A percentile compares a stretch with the other conserved stretches of the same genome.
Evolutionary conservation across 257 asterid genomes (phyloP).

Genomic region (Ajuga chamaepitys): DNA sequence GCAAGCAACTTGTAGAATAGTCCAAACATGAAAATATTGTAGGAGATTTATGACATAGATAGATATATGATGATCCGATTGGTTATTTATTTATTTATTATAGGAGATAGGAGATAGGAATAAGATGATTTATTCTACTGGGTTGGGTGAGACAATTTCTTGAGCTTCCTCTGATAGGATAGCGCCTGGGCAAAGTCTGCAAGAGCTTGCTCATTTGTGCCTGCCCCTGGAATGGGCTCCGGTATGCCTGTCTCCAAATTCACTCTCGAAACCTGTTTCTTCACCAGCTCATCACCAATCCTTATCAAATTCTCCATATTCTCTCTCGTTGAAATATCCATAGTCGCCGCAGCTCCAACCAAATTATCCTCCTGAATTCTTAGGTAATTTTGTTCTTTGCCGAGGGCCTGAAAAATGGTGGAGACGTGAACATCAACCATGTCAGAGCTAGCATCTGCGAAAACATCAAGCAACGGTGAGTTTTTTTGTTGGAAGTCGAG

Average conservation of each 20-base stretch:
- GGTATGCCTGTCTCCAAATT: conserved; percentile 59
- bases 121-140: too few species aligned
- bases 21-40: too few species aligned
- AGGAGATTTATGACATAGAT: too few species aligned
- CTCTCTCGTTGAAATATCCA: conserved; percentile 33
- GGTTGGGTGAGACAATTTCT: too few species aligned
- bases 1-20: too few species aligned
- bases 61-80: too few species aligned
- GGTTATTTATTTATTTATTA: too few species aligned
- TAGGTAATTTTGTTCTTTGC: conserved; percentile 30
- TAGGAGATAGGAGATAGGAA: too few species aligned
- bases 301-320: conserved; percentile 40
- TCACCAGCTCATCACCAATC: conserved; percentile 46
- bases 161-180: conserved; percentile 51
- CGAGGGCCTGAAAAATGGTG: conserved; percentile 34
- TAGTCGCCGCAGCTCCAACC: conserved; percentile 41
- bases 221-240: conserved; percentile 47
- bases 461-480: conserved; percentile 30
- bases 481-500: conserved; percentile 26
- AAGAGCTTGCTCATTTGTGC: conserved; percentile 57
- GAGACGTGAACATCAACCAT: conserved; percentile 47
- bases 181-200: conserved; percentile 48
- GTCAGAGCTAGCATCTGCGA: conserved; percentile 29
- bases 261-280: conserved; percentile 50
- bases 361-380: conserved; percentile 48